Conservation (phyloP, 1,139 yeast genomes). For the Eremothecium gossypii region DNA sequence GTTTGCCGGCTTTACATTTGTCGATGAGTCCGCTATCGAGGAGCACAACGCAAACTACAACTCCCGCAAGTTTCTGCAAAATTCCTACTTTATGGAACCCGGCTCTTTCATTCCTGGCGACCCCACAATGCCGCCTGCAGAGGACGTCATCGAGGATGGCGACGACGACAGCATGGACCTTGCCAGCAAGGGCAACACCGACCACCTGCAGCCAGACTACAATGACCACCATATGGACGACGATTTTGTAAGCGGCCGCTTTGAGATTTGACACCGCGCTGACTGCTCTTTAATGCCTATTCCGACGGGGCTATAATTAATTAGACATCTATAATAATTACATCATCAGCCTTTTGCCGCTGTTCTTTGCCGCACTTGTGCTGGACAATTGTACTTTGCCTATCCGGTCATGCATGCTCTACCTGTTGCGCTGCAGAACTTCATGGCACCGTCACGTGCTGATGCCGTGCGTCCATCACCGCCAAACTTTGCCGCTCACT, state of each 20-base stretch:
- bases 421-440: too few species aligned
- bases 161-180: conserved; percentile 42
- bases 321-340: too few species aligned
- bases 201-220: conserved; percentile 10
- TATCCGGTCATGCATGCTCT: too few species aligned
- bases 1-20: conserved; percentile 92
- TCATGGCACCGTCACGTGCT: too few species aligned
- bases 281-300: too few species aligned
- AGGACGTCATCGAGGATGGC: conserved; percentile 72
- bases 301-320: too few species aligned
- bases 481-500: too few species aligned
- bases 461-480: too few species aligned
- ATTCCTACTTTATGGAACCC: conserved; percentile 37
- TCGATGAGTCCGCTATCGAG: conserved; percentile 88
- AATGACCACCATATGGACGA: conserved; percentile 43
- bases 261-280: conserved; percentile 45
- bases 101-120: conserved; percentile 73
- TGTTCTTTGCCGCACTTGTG: too few species aligned
- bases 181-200: conserved; percentile 13
- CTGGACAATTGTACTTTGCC: too few species aligned
- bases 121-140: conserved; percentile 72
- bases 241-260: conserved; percentile 83
- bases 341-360: too few species aligned
- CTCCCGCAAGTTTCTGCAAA: conserved; percentile 27
- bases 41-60: conserved; percentile 48